Evolutionary conservation across 2,329 filamentous ascomycete genomes (phyloP), one percentile per base, ranked within the genome.

Genomic region (Verticillium nubilum): DNA sequence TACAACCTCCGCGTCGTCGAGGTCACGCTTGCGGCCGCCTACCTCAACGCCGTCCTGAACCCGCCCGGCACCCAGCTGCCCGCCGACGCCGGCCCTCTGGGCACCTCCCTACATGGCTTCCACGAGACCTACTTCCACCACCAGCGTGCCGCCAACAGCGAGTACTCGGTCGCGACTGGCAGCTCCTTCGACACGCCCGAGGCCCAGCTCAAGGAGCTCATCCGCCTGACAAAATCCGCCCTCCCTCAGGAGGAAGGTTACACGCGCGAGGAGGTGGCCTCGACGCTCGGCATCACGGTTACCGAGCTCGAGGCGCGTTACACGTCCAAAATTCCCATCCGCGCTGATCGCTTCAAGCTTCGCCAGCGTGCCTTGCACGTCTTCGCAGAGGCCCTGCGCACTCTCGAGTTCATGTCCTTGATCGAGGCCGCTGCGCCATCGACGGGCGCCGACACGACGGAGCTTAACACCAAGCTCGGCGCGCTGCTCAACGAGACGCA

Each of bases 1-100:
- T 99, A 98, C 80, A 99, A 99, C 74, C 84, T 99, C 26, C 89
- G 95, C 28, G 95, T 99, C 1, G 95, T 97, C 37, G 95, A 99
- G 76, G 96, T 92, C 77, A 95, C 90, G 58, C 83, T 99, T 31
- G 95, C 95, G 3, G 92, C 95, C 3, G 84, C 83, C 26, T 86
- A 84, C 68, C 79, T 88, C 61, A 80, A 87, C 65, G 83, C 85
- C 27, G 76, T 78, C 27, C 75, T 86, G 60, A 84, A 82, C 71
- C 81, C 83, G 12, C 70, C 79, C 0, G 79, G 78, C 35, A 86
- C 84, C 1, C 73, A 78, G 29, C 85, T 98, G 1, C 87, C 91
- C 19, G 76, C 83, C 59, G 95, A 99, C 72, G 86, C 87, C 4
- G 90, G 89, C 3, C 94, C 95, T 0, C 81, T 98, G 9, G 91